Conservation (phyloP, 1,139 yeast species). For the Suhomyces anneliseae region DNA sequence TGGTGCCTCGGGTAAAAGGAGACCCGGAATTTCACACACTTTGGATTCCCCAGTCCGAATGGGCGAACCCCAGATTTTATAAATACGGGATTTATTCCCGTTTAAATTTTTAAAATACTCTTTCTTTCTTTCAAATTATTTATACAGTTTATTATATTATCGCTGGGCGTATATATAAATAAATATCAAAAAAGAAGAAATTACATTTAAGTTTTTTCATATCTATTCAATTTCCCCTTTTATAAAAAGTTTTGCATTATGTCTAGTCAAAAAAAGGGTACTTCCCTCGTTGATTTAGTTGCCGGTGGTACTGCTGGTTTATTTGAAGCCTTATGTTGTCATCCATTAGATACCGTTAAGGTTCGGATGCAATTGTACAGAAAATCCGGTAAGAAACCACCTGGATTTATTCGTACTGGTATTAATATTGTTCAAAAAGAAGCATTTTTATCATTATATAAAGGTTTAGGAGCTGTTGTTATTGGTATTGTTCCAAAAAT, state of each 20-base stretch:
- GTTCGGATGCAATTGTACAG: slow-evolving; percentile 92
- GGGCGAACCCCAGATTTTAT: slow-evolving; percentile 4
- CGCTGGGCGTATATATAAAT: background rate
- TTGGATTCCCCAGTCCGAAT: background rate
- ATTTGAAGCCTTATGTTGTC: slow-evolving; percentile 94
- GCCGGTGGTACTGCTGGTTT: slow-evolving; percentile 98
- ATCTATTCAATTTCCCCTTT: background rate
- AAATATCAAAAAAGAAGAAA: too few relatives aligned
- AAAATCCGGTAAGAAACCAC: slow-evolving; percentile 64
- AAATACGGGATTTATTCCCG: slow-evolving; percentile 1
- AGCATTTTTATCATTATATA: slow-evolving; percentile 82
- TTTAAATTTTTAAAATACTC: background rate
- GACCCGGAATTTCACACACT: slow-evolving; percentile 7
- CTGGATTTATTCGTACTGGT: slow-evolving; percentile 87
- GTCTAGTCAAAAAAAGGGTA: slow-evolving; percentile 34
- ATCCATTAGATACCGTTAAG: slow-evolving; percentile 92
- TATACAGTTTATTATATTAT: background rate
- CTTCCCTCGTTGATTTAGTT: slow-evolving; percentile 67
- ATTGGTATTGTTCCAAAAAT: slow-evolving; percentile 97
- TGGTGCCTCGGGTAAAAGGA: slow-evolving; percentile 18
- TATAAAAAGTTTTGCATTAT: slow-evolving; percentile 7
- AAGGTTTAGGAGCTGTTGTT: slow-evolving; percentile 95
- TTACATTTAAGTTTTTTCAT: background rate
- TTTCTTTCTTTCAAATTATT: background rate
- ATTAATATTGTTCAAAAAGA: slow-evolving; percentile 74